Evolutionary conservation across 2,329 filamentous ascomycete species (phyloP).

Genomic region (Aspergillus arachidicola): DNA sequence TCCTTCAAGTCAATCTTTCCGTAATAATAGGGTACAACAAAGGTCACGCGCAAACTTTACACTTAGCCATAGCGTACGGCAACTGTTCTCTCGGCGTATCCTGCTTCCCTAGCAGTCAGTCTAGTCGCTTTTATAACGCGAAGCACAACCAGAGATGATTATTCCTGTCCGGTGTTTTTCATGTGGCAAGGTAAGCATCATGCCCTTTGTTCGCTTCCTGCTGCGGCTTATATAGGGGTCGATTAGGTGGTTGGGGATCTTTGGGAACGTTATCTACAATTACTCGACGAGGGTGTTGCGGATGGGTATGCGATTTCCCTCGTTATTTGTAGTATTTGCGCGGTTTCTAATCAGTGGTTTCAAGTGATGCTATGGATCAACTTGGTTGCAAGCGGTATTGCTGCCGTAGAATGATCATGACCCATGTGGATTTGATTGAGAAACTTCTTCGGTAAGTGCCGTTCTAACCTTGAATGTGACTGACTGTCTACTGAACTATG

Average conservation of each 20-base stretch:
- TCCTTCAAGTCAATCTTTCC: background rate
- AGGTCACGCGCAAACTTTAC: background rate
- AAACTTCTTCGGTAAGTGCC: constrained; percentile 83
- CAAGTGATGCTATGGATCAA: constrained; percentile 91
- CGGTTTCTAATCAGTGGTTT: constrained; percentile 15
- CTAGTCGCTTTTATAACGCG: background rate
- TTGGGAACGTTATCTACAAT: constrained; percentile 91
- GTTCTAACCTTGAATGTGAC: background rate
- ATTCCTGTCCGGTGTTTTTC: constrained; percentile 99
- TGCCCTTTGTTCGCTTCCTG: background rate
- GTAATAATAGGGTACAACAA: background rate
- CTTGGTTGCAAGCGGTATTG: constrained; percentile 94
- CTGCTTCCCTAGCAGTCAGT: background rate
- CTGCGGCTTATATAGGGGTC: constrained; percentile 13
- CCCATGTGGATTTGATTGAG: constrained; percentile 97
- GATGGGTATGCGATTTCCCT: constrained; percentile 66
- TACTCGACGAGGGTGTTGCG: constrained; percentile 75
- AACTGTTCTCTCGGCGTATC: background rate
- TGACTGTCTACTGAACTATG: background rate
- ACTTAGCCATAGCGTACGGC: background rate
- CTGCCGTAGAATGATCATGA: constrained; percentile 99
- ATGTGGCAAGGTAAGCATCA: constrained; percentile 81
- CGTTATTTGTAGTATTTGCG: background rate
- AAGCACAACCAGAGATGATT: constrained; percentile 68
- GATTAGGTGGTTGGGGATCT: constrained; percentile 89